Conservation (phyloP, 2,329 filamentous ascomycete species). For the Phialophora expanda region DNA sequence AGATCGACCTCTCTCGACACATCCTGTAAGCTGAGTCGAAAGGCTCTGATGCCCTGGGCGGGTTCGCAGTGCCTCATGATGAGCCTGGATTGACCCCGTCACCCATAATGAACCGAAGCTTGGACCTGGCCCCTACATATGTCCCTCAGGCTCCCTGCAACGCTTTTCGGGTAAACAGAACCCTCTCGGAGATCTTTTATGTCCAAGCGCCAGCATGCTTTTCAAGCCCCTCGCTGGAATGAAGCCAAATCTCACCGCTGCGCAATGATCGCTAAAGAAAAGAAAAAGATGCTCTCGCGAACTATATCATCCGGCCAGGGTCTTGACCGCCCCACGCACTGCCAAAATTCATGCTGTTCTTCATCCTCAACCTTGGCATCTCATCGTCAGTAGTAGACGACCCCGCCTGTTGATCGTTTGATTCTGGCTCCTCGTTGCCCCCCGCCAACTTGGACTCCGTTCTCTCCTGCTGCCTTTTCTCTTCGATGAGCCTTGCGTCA, state of each 20-base stretch:
- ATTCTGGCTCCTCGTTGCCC: slow-evolving; percentile 38
- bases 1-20: background rate
- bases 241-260: background rate
- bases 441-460: slow-evolving; percentile 27
- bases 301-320: background rate
- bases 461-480: slow-evolving; percentile 42
- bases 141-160: no score
- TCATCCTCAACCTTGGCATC: slow-evolving; percentile 47
- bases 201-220: slow-evolving; percentile 12
- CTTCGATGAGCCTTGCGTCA: slow-evolving; percentile 51
- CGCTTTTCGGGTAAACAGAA: background rate
- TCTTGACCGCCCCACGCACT: slow-evolving; percentile 49
- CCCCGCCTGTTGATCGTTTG: slow-evolving; percentile 42
- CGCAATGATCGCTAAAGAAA: slow-evolving; percentile 27
- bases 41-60: background rate
- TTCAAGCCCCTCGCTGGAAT: slow-evolving; percentile 4
- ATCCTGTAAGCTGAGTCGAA: background rate
- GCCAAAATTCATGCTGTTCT: slow-evolving; percentile 55
- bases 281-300: background rate
- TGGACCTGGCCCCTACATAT: background rate
- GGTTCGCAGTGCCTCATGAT: slow-evolving; percentile 25
- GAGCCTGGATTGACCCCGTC: slow-evolving; percentile 19
- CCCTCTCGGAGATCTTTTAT: background rate
- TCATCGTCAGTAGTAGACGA: slow-evolving; percentile 41
- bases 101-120: background rate